A percentile compares a stretch with the other conserved stretches of the same genome.
Conservation (phyloP, 345 rosid genomes). For the Iberis pinnata region DNA sequence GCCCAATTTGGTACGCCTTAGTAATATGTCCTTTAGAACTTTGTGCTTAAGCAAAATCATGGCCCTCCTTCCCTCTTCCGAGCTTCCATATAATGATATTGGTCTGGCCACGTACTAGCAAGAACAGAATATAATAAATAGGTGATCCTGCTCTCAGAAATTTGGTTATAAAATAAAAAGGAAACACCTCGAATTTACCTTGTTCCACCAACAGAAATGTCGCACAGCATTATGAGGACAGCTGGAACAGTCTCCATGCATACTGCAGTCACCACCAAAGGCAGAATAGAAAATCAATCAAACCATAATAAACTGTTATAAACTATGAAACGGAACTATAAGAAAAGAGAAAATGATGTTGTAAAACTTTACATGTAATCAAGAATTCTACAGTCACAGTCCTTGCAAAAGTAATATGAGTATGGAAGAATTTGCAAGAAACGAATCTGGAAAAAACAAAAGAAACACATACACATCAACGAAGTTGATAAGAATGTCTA, state of each 20-base stretch:
- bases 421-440: constrained; percentile 77
- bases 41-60: constrained; percentile 88
- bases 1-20: constrained; percentile 89
- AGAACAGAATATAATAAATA: constrained; percentile 1
- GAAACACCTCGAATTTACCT: constrained; percentile 40
- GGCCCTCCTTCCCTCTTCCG: constrained; percentile 50
- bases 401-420: constrained; percentile 93
- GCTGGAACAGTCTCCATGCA: constrained; percentile 45
- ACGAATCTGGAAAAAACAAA: constrained; percentile 60
- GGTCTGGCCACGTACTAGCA: constrained; percentile 73
- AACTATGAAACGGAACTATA: constrained; percentile 1
- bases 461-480: constrained; percentile 16
- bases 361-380: constrained; percentile 56
- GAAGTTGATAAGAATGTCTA: constrained; percentile 14
- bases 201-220: constrained; percentile 99
- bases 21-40: constrained; percentile 54
- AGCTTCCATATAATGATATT: constrained; percentile 46
- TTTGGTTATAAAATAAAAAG: background rate
- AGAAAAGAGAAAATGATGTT: background rate
- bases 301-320: background rate
- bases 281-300: background rate
- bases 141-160: background rate
- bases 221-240: constrained; percentile 80
- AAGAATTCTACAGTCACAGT: constrained; percentile 84
- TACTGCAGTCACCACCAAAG: constrained; percentile 35